Base-by-base conservation (phyloP, 441 rosid genomes). In the Arabidopsis hybrid region DNA sequence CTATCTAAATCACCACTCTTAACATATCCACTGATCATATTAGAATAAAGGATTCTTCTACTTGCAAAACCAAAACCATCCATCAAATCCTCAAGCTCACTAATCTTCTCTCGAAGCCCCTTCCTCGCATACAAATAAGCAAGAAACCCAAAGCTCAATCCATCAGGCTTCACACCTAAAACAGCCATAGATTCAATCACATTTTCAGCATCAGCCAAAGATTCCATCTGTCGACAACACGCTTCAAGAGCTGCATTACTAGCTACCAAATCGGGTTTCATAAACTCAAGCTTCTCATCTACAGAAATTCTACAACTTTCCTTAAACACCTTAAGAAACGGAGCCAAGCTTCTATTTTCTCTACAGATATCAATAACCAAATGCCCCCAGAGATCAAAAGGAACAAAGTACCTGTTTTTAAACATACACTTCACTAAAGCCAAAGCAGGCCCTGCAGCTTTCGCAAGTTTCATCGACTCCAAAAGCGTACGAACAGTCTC, bases 171-270 rank as follows among this genome's bases (percentile, higher is more conserved):
- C 77, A 90, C 76, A 53, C 89, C 87, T 79, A 92, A 79, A 71
- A 87, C 83, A 7, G 91, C 85, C 97, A 93, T 93, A 13, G 78
- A 85, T 79, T 89, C 95, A 12, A 87, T 68, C 36, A 88, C 88
- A 53, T 60, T 79, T 59, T 95, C 89, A 70, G 97, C 96, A 79
- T 89, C 91, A 52, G 53, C 46, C 34, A 89, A 68, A 7, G 95
- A 93, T 59, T 87, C 87, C 67, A 91, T 78, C 56, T 81, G 81
- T 12, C 61, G 39, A 29, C 97, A 95, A 75, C 88, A 87, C 2
- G 88, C 87, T 77, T 92, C 90, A 51, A 95, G 78, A 53, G 97
- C 95, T 0, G 88, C 86, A 71, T 91, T 95, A 81, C 95, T 80
- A 29, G 96, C 93, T 35, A 8, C 73, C 81, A 91, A 80, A 76